Conservation (phyloP, 2,329 filamentous ascomycete genomes). For the Colletotrichum sojae region DNA sequence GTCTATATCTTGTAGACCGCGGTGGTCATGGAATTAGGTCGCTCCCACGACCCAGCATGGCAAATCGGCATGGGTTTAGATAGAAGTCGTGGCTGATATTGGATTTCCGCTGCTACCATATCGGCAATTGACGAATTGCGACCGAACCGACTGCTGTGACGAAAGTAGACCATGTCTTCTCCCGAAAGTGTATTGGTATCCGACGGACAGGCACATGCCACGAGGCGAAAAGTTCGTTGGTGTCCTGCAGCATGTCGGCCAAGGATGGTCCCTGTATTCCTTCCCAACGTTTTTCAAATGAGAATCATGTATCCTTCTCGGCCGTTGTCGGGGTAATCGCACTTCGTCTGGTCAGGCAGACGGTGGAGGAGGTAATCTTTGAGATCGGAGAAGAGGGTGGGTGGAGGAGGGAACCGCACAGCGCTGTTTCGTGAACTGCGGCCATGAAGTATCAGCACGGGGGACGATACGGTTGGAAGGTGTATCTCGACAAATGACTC, state of each 20-base stretch:
- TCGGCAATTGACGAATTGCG: too few relatives aligned
- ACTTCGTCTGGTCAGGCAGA: neutral
- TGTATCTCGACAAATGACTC: slow-evolving; percentile 2
- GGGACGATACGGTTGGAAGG: neutral
- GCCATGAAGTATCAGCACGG: slow-evolving; percentile 8
- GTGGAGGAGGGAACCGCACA: neutral
- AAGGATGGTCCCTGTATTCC: neutral
- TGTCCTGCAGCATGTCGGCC: neutral
- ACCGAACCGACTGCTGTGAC: too few relatives aligned
- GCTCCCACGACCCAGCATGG: too few relatives aligned
- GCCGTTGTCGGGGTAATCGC: neutral
- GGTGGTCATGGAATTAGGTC: too few relatives aligned
- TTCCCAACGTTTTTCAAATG: neutral
- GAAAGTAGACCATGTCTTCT: too few relatives aligned
- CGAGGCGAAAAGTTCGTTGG: neutral
- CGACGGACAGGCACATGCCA: neutral
- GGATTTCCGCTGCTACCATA: too few relatives aligned
- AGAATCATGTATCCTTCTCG: neutral
- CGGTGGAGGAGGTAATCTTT: neutral
- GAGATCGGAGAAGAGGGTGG: neutral
- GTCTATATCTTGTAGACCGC: slow-evolving; percentile 15
- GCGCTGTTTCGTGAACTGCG: slow-evolving; percentile 6
- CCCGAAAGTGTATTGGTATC: too few relatives aligned
- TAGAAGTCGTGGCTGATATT: too few relatives aligned
- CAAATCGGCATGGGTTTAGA: too few relatives aligned